Base-by-base conservation (phyloP, 179 eudicot species). In the Pouteria campechiana region DNA sequence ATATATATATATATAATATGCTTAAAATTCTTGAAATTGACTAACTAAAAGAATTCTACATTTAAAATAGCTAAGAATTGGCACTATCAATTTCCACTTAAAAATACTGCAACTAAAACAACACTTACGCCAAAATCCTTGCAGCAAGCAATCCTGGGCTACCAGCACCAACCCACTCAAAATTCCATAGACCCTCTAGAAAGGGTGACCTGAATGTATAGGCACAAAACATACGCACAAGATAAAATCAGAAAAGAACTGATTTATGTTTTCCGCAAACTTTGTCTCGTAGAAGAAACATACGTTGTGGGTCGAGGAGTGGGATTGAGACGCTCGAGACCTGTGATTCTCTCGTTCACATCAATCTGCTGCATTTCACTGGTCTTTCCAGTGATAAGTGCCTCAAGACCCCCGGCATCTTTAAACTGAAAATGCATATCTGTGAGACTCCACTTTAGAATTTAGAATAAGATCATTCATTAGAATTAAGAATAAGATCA, bases 301-400 rank as follows among this genome's bases (percentile, higher is more conserved):
- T 80, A 88, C 97, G 97, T 88, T 57, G 97, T 80, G 43, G 97
- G 97, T n/a, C 97, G 88, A 54, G 94, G 78, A 8, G 94, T 67
- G 25, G 97, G 97, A 67, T 80, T 88, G 44, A 88, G 82, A 44
- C 92, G 58, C 73, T 88, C 97, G 55, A 88, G 97, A 58, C 64
- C 52, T 34, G 69, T 76, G 55, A 89, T 71, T 67, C 93, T 82
- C 66, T 89, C 97, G 61, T 70, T 78, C 48, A 88, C 94, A 61
- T 83, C 88, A 50, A 88, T 75, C 24, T 72, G 67, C 46, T 88
- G 97, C 70, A 75, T 25, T 31, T 78, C 94, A 8, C 87, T 75
- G 31, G 74, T 74, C 49, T 63, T 83, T 37, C 94, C 94, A 25
- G 78, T 63, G 41, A 73, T 71, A 46, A 73, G 58, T 50, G 92